Evolutionary conservation across 2,329 filamentous ascomycete genomes (phyloP).

Genomic region (Cladophialophora exuberans): DNA sequence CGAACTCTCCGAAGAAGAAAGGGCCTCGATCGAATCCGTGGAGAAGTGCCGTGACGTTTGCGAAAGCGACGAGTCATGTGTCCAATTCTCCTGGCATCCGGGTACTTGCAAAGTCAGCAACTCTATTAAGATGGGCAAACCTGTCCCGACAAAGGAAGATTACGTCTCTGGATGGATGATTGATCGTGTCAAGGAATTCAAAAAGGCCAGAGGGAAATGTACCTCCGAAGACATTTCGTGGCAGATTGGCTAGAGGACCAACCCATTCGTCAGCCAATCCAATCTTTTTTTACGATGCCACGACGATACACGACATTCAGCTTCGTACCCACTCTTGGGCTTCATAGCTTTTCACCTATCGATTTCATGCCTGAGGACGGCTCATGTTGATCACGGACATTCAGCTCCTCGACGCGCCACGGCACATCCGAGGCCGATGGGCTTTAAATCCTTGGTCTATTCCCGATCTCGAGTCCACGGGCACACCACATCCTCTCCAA

Average conservation of each 20-base stretch:
- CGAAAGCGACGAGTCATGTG: constrained; percentile 20
- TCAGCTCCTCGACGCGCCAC: too few relatives aligned
- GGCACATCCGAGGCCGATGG: too few relatives aligned
- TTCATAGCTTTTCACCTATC: too few relatives aligned
- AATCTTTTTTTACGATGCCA: background rate
- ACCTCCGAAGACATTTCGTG: constrained; percentile 15
- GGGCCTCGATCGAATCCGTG: constrained; percentile 15
- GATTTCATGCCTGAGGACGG: too few relatives aligned
- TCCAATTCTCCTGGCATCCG: constrained; percentile 27
- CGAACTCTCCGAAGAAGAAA: constrained; percentile 18
- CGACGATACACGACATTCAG: too few relatives aligned
- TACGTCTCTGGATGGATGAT: constrained; percentile 26
- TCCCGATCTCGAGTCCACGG: too few relatives aligned
- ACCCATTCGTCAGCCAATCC: background rate
- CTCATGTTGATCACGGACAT: too few relatives aligned
- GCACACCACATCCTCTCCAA: too few relatives aligned
- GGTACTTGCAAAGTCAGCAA: constrained; percentile 25
- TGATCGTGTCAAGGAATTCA: constrained; percentile 23
- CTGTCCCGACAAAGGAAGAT: constrained; percentile 13
- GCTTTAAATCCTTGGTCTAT: too few relatives aligned
- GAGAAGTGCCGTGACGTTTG: constrained; percentile 23
- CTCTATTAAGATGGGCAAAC: constrained; percentile 21
- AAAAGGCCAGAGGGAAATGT: constrained; percentile 13
- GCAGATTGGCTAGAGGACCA: constrained; percentile 7
- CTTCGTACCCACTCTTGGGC: too few relatives aligned